A percentile compares a stretch with the other conserved stretches of the same genome.
phyloP scores from a whole-genome alignment of 129 eudicot genomes.

The Gnaphalium uliginosum region DNA sequence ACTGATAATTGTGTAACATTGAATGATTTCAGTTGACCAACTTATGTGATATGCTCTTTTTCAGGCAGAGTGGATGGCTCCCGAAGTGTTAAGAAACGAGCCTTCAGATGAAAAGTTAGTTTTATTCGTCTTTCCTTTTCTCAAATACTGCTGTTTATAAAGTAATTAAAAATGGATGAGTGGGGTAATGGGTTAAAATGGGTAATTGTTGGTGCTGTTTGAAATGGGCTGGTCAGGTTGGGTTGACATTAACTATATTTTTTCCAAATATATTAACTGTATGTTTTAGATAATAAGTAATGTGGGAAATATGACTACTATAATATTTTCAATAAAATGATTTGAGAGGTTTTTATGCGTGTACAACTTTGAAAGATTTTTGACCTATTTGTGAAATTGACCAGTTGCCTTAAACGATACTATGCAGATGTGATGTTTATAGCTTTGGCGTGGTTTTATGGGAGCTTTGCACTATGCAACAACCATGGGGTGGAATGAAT shows the following conservation, averaged over 20 bases:
- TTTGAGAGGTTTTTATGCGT: neutral
- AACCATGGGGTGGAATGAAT: conserved; percentile 99
- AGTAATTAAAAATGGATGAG: neutral
- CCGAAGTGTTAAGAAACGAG: conserved; percentile 93
- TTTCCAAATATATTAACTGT: neutral
- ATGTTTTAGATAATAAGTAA: neutral
- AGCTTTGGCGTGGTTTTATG: conserved; percentile 92
- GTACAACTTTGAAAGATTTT: too few species aligned
- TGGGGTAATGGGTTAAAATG: neutral
- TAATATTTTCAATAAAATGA: neutral
- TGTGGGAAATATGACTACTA: neutral
- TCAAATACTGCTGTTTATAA: neutral
- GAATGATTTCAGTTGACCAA: neutral
- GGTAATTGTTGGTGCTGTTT: neutral
- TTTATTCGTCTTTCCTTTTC: conserved; percentile 4
- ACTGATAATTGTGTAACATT: conserved; percentile 4
- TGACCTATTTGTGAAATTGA: neutral
- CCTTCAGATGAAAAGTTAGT: conserved; percentile 95
- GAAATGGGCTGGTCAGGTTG: neutral
- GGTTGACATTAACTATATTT: neutral
- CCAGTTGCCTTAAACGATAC: neutral
- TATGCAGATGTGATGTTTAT: conserved; percentile 80
- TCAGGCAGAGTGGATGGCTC: conserved; percentile 99
- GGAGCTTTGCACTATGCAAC: conserved; percentile 96
- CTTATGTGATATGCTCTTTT: conserved; percentile 18